Evolutionary conservation across 1,139 yeast species (phyloP).

Genomic region (Geotrichum macrosporum): DNA sequence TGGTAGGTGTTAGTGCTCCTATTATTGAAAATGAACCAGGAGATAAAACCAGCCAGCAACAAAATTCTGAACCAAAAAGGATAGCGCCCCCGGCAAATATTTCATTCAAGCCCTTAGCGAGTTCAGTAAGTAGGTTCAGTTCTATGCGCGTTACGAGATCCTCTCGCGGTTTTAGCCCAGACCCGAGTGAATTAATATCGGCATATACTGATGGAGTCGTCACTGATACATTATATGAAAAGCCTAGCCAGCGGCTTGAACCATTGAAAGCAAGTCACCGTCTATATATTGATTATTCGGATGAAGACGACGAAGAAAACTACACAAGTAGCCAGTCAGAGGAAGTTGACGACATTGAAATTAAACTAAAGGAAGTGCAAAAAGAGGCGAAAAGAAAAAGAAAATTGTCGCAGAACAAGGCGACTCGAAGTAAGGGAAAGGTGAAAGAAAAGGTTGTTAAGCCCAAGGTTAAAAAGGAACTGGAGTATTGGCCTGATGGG

Average conservation of each 20-base stretch:
- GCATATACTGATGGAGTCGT: conserved; percentile 1
- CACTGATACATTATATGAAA: conserved; percentile 2
- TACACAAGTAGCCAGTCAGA: not conserved
- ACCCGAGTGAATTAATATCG: not conserved
- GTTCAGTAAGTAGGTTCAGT: not conserved
- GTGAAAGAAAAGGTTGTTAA: no score
- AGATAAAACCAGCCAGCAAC: not conserved
- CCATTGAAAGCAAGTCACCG: not conserved
- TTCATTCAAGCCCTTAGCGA: conserved; percentile 5
- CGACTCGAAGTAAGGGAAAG: not conserved
- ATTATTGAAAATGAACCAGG: no score
- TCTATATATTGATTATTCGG: not conserved
- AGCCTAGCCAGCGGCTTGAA: not conserved
- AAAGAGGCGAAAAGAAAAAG: not conserved
- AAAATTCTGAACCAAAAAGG: not conserved
- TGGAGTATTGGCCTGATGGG: conserved; percentile 13
- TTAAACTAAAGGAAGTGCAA: not conserved
- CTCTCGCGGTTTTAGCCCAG: not conserved
- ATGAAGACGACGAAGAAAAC: not conserved
- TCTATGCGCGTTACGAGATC: not conserved
- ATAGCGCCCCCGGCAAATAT: not conserved
- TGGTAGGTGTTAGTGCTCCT: no score
- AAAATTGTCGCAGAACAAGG: not conserved
- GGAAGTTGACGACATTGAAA: conserved; percentile 3
- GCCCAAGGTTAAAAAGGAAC: not conserved